Percentiles rank a stretch among this genome's conserved stretches.
Conservation (phyloP, 495 filamentous ascomycete genomes). For the Glutinoglossum americanum region DNA sequence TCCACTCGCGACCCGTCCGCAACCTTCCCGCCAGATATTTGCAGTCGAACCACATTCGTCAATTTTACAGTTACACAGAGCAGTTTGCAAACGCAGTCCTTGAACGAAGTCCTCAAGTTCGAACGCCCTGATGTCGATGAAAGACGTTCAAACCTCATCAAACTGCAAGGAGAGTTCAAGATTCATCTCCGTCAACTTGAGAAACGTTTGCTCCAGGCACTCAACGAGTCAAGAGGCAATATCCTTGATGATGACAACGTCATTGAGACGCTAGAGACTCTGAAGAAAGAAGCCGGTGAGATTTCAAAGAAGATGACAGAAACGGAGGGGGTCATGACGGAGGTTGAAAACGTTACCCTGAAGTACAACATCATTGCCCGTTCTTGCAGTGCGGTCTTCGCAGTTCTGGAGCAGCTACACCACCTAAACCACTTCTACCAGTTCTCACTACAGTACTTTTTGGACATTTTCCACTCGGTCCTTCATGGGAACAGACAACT, state of each 20-base stretch:
- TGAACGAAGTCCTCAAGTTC: slow-evolving; percentile 90
- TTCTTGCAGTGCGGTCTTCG: slow-evolving; percentile 91
- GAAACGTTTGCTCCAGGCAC: slow-evolving; percentile 75
- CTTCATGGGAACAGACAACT: slow-evolving; percentile 62
- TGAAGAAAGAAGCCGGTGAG: slow-evolving; percentile 92
- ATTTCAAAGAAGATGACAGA: slow-evolving; percentile 91
- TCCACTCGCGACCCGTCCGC: slow-evolving; percentile 93
- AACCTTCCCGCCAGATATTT: slow-evolving; percentile 91
- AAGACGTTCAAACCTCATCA: slow-evolving; percentile 86
- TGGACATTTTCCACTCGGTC: slow-evolving; percentile 90
- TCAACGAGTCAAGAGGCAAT: slow-evolving; percentile 94
- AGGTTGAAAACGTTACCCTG: slow-evolving; percentile 84
- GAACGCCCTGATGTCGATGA: slow-evolving; percentile 97
- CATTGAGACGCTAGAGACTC: slow-evolving; percentile 89
- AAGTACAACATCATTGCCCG: slow-evolving; percentile 83
- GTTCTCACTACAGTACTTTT: slow-evolving; percentile 94
- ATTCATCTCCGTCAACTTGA: slow-evolving; percentile 91
- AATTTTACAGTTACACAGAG: slow-evolving; percentile 99
- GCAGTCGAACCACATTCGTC: slow-evolving; percentile 94
- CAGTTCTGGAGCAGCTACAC: slow-evolving; percentile 88
- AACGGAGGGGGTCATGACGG: slow-evolving; percentile 92
- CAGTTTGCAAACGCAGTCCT: slow-evolving; percentile 90
- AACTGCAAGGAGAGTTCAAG: slow-evolving; percentile 96
- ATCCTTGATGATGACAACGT: slow-evolving; percentile 97
- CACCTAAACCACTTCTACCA: slow-evolving; percentile 99